Evolutionary conservation across 352 stramenopile species (phyloP), one percentile per base, ranked within the genome.

Genomic region (Globisporangium echinulatum): DNA sequence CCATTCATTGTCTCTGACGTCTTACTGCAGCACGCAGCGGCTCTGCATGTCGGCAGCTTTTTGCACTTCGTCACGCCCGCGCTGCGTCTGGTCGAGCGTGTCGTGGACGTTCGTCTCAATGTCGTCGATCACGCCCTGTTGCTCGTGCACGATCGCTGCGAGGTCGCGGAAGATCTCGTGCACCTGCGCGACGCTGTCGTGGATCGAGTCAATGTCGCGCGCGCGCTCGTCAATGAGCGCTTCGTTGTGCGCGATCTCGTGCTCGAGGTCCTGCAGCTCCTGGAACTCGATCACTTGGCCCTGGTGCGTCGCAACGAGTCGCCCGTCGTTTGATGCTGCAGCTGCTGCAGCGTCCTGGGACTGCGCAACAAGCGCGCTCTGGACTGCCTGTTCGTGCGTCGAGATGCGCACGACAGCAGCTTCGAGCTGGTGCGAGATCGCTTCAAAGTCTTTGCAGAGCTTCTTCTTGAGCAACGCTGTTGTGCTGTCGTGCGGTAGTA

Each of bases 121-220:
- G 19, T 90, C 79, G 65, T 96, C 85, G 58, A 96, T 92, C 39
- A 75, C 74, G 15, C 71, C 74, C 66, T 96, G 87, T 64, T 96
- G 85, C 54, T 94, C 80, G 40, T 87, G 70, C 46, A 96, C 87
- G 56, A 96, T 92, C 10, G 75, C 77, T 11, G 87, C 87, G 56
- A 96, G 61, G 59, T 96, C 87, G 7, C 86, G 70, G 69, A 94
- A 96, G 66, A 96, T 96, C 70, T 96, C 87, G 63, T 96, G 86
- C 37, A 96, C 87, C 60, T 96, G 85, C 44, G 84, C 85, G n/a
- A 96, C 82, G 57, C 85, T 95, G 63, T 90, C 70, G 67, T 96
- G 86, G 68, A 96, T 96, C 57, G 90, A 84, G 46, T 77, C 72
- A 46, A 96, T 90, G 54, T 95, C 87, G 49, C 88, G 80, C 61